phyloP scores from a whole-genome alignment of 768 basidiomycete genomes.

The Pleurotus salmoneostramineus region DNA sequence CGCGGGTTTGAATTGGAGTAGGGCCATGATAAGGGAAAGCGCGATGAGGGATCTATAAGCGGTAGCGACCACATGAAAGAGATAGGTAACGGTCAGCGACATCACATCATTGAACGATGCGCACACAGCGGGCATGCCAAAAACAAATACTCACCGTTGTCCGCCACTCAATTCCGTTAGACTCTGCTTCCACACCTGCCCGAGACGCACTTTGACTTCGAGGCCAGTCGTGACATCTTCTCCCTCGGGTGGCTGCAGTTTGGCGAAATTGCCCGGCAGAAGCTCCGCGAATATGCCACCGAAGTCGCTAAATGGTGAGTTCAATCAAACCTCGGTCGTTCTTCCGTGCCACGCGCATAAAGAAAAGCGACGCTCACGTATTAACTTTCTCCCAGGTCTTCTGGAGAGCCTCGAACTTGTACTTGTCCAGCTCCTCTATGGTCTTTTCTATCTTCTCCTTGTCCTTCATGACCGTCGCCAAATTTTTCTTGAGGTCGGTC shows the following conservation, averaged over 20 bases:
- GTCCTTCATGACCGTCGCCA: constrained; percentile 84
- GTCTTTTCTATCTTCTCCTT: constrained; percentile 94
- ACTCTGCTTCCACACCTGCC: constrained; percentile 96
- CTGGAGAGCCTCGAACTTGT: constrained; percentile 89
- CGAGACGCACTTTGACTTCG: constrained; percentile 95
- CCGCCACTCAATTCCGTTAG: constrained; percentile 97
- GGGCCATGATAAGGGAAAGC: constrained; percentile 95
- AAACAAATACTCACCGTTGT: constrained; percentile 63
- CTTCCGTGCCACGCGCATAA: background rate
- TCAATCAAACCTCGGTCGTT: background rate
- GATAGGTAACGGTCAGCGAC: background rate
- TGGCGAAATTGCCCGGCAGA: constrained; percentile 94
- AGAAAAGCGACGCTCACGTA: constrained; percentile 46
- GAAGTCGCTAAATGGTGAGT: constrained; percentile 65
- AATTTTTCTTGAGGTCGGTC: constrained; percentile 79
- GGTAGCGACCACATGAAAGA: background rate
- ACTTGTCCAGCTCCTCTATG: constrained; percentile 87
- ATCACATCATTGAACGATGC: background rate
- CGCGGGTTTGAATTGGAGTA: constrained; percentile 98
- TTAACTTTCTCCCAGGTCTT: constrained; percentile 98
- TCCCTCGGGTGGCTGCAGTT: constrained; percentile 89
- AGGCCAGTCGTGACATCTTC: constrained; percentile 93
- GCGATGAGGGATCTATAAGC: constrained; percentile 88
- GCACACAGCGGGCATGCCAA: background rate
- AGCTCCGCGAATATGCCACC: constrained; percentile 95